A percentile compares a stretch with the other conserved stretches of the same genome.
Evolutionary conservation across 1,284 basidiomycete species (phyloP).

Genomic region (Apiotrichum veenhuisii): DNA sequence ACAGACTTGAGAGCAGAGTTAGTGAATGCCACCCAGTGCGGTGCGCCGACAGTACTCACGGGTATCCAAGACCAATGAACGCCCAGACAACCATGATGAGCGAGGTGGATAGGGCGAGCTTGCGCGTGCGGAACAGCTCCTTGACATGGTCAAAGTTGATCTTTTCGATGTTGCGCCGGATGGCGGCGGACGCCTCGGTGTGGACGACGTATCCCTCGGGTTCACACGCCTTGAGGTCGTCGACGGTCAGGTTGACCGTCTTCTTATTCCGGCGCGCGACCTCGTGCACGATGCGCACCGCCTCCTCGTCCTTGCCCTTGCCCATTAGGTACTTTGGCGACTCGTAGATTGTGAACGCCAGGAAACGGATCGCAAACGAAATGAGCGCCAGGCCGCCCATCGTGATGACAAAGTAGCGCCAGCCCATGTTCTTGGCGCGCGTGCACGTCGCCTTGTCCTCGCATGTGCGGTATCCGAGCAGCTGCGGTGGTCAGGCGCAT

Average conservation of each 20-base stretch:
- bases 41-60: slow-evolving; percentile 30
- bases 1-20: slow-evolving; percentile 3
- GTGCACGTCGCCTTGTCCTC: slow-evolving; percentile 15
- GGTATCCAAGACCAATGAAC: slow-evolving; percentile 62
- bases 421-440: slow-evolving; percentile 33
- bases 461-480: slow-evolving; percentile 29
- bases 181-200: slow-evolving; percentile 21
- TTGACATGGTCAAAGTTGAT: slow-evolving; percentile 55
- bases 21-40: too few relatives aligned
- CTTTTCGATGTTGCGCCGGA: slow-evolving; percentile 43
- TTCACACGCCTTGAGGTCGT: slow-evolving; percentile 51
- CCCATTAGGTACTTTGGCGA: slow-evolving; percentile 55
- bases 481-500: slow-evolving; percentile 1
- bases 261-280: slow-evolving; percentile 58
- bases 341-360: slow-evolving; percentile 55
- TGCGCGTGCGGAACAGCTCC: slow-evolving; percentile 56
- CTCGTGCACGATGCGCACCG: slow-evolving; percentile 52
- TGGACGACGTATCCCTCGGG: slow-evolving; percentile 18
- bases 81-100: slow-evolving; percentile 60
- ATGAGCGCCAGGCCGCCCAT: slow-evolving; percentile 55
- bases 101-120: slow-evolving; percentile 56
- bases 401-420: slow-evolving; percentile 56
- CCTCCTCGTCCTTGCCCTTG: slow-evolving; percentile 60
- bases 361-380: slow-evolving; percentile 42
- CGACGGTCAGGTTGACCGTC: slow-evolving; percentile 54